These are phyloP conservation scores for Dacryopinax primogenitus DNA, from an alignment of 768 basidiomycete genomes.

Conservation along the genomic window DNA sequence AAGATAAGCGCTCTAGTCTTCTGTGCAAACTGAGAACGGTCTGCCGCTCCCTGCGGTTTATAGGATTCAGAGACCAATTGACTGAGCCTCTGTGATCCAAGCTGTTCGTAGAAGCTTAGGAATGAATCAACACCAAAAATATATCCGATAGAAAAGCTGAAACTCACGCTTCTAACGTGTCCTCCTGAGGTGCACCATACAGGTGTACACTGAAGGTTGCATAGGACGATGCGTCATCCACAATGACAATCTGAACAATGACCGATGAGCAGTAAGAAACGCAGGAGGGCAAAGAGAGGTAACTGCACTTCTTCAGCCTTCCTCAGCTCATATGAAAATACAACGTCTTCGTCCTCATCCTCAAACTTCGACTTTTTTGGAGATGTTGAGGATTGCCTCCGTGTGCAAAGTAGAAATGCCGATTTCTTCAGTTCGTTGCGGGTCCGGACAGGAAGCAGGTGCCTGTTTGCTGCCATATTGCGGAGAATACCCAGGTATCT, in stretches of 20 bases:
- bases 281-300: neutral
- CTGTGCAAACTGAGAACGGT: slow-evolving; percentile 34
- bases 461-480: slow-evolving; percentile 66
- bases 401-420: slow-evolving; percentile 61
- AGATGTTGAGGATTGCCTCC: slow-evolving; percentile 37
- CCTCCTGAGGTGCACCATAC: slow-evolving; percentile 77
- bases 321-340: slow-evolving; percentile 50
- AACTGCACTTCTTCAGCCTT: slow-evolving; percentile 39
- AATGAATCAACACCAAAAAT: neutral
- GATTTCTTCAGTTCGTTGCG: slow-evolving; percentile 52
- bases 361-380: slow-evolving; percentile 34
- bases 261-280: neutral
- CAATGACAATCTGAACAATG: slow-evolving; percentile 48
- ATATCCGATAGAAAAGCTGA: neutral
- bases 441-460: slow-evolving; percentile 38
- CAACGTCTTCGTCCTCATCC: slow-evolving; percentile 61
- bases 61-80: slow-evolving; percentile 67
- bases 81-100: slow-evolving; percentile 67
- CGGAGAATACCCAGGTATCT: slow-evolving; percentile 76
- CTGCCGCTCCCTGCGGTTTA: slow-evolving; percentile 42
- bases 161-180: slow-evolving; percentile 66
- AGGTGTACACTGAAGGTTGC: slow-evolving; percentile 66
- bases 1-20: slow-evolving; percentile 53
- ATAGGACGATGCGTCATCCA: slow-evolving; percentile 72
- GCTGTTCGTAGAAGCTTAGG: slow-evolving; percentile 54